A percentile compares a stretch with the other conserved stretches of the same genome.
Evolutionary conservation across 1,284 basidiomycete species (phyloP).

Genomic region (Ceratobasidium sp.): DNA sequence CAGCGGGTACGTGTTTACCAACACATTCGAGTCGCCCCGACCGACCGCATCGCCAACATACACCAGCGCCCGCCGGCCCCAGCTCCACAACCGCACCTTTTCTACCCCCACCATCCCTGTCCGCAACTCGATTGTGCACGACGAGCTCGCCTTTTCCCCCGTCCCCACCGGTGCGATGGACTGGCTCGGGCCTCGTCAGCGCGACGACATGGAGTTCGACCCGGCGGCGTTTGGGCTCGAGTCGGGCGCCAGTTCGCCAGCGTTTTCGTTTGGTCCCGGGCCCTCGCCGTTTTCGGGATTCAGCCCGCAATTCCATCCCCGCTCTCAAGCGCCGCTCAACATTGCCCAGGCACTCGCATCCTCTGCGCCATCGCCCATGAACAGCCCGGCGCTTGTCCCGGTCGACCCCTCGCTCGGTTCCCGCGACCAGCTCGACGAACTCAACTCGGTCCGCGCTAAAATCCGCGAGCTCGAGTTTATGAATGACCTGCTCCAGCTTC

Average conservation of each 20-base stretch:
- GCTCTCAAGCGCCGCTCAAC: slow-evolving; percentile 33
- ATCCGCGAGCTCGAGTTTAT: slow-evolving; percentile 44
- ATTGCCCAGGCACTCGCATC: slow-evolving; percentile 33
- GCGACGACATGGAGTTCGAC: slow-evolving; percentile 26
- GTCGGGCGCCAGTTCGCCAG: slow-evolving; percentile 37
- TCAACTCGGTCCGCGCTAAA: slow-evolving; percentile 39
- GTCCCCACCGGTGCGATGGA: slow-evolving; percentile 31
- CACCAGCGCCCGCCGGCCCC: slow-evolving; percentile 14
- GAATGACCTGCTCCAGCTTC: slow-evolving; percentile 56
- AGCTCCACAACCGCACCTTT: slow-evolving; percentile 29
- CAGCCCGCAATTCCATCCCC: slow-evolving; percentile 28
- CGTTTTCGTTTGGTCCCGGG: slow-evolving; percentile 36
- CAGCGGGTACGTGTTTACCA: slow-evolving; percentile 38
- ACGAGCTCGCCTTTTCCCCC: slow-evolving; percentile 26
- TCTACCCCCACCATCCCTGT: slow-evolving; percentile 31
- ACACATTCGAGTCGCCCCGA: slow-evolving; percentile 41
- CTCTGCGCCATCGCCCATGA: slow-evolving; percentile 37
- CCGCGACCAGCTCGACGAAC: slow-evolving; percentile 41
- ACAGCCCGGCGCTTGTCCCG: slow-evolving; percentile 28
- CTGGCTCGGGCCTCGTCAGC: slow-evolving; percentile 12
- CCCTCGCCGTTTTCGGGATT: slow-evolving; percentile 35
- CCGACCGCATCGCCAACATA: not conserved
- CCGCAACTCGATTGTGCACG: slow-evolving; percentile 7
- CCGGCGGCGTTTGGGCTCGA: slow-evolving; percentile 20
- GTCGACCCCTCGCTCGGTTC: slow-evolving; percentile 35